These are phyloP conservation scores for Cladochytrium tenue DNA, from an alignment of 371 early-diverging fungal species.

Conservation along the genomic window DNA sequence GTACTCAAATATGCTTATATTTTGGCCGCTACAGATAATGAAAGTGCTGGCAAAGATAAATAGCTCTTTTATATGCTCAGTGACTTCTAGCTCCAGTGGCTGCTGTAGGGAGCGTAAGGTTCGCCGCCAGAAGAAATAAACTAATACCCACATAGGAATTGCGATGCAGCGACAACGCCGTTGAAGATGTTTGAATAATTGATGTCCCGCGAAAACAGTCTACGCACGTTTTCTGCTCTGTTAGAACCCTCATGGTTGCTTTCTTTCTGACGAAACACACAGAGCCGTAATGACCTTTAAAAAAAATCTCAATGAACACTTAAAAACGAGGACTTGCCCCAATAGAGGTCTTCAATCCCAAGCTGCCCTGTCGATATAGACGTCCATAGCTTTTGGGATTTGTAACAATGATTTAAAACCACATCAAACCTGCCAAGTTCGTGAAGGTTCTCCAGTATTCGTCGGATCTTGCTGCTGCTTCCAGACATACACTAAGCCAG, in stretches of 20 bases:
- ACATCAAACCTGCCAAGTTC: conserved; percentile 4
- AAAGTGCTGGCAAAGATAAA: conserved; percentile 25
- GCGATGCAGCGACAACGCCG: conserved; percentile 11
- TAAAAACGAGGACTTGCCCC: conserved; percentile 14
- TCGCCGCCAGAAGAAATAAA: neutral
- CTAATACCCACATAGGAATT: conserved; percentile 4
- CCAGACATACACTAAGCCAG: neutral
- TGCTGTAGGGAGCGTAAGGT: too few species aligned
- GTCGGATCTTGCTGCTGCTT: neutral
- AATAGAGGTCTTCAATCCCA: conserved; percentile 10
- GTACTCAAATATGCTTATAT: conserved; percentile 32
- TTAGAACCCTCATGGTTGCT: conserved; percentile 11
- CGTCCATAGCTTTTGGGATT: too few species aligned
- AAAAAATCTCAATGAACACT: too few species aligned
- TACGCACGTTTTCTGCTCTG: conserved; percentile 22
- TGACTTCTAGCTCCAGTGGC: conserved; percentile 19
- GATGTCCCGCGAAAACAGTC: conserved; percentile 13
- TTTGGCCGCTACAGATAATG: conserved; percentile 27
- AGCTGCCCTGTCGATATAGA: neutral
- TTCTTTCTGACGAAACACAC: too few species aligned
- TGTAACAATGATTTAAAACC: too few species aligned
- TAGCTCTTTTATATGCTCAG: conserved; percentile 24
- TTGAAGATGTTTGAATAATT: conserved; percentile 12
- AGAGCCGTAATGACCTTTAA: too few species aligned
- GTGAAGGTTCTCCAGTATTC: neutral